Percentiles rank a stretch among this genome's conserved stretches.
Conservation (phyloP, 2,329 filamentous ascomycete species). For the Fusarium denticulatum region DNA sequence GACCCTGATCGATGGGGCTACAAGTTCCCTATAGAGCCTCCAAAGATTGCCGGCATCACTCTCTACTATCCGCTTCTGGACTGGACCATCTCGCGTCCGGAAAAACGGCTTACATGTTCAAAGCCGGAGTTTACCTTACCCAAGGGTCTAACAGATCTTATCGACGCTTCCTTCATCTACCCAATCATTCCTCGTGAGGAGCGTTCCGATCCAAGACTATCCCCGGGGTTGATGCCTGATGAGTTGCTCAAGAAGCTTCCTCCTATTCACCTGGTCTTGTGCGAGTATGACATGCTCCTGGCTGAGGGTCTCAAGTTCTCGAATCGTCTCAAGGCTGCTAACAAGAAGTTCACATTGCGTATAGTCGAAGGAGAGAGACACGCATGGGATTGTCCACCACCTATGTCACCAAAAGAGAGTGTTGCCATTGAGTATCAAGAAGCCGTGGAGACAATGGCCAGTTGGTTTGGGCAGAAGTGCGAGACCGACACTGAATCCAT, state of each 20-base stretch:
- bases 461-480: constrained; percentile 53
- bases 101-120: constrained; percentile 63
- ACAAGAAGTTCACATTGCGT: constrained; percentile 52
- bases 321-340: constrained; percentile 58
- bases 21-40: constrained; percentile 50
- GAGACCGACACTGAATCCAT: constrained; percentile 52
- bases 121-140: constrained; percentile 68
- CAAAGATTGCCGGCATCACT: constrained; percentile 61
- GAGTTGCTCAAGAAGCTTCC: constrained; percentile 62
- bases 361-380: constrained; percentile 58
- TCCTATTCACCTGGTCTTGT: constrained; percentile 67
- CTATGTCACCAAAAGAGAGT: constrained; percentile 55
- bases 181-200: constrained; percentile 58
- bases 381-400: constrained; percentile 60
- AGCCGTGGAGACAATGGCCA: constrained; percentile 53
- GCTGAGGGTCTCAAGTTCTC: constrained; percentile 69
- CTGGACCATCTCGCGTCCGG: constrained; percentile 65
- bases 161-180: constrained; percentile 70
- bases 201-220: constrained; percentile 64
- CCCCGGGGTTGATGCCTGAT: constrained; percentile 66
- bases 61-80: constrained; percentile 72
- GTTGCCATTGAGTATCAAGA: constrained; percentile 58
- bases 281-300: constrained; percentile 73
- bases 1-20: constrained; percentile 55
- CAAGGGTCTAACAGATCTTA: constrained; percentile 67